Conservation (phyloP, 2,329 filamentous ascomycete genomes). For the Fonsecaea nubica region DNA sequence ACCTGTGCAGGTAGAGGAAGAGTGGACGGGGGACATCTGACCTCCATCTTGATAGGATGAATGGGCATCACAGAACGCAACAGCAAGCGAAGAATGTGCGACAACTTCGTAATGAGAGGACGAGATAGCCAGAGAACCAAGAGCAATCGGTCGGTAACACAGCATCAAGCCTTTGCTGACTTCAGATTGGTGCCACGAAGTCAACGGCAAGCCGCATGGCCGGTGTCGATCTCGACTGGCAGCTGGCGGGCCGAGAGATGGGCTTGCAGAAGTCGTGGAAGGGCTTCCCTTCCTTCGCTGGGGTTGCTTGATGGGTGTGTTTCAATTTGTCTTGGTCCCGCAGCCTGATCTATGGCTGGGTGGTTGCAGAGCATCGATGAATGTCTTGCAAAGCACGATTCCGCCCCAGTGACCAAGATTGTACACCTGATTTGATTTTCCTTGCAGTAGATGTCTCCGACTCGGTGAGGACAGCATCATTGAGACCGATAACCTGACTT, state of each 20-base stretch:
- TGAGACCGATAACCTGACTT: background rate
- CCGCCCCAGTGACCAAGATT: background rate
- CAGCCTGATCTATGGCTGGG: conserved; percentile 17
- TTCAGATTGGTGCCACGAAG: conserved; percentile 28
- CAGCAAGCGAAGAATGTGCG: conserved; percentile 20
- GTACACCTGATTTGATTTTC: background rate
- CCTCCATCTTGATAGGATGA: conserved; percentile 2
- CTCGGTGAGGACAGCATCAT: conserved; percentile 7
- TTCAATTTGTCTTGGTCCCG: conserved; percentile 16
- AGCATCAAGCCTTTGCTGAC: conserved; percentile 10
- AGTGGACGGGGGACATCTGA: background rate
- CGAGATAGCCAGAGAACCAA: conserved; percentile 15
- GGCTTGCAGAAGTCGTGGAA: conserved; percentile 22
- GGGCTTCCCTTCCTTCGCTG: conserved; percentile 9
- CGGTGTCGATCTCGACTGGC: conserved; percentile 24
- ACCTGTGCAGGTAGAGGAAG: background rate
- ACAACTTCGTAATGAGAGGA: conserved; percentile 2
- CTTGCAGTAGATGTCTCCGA: conserved; percentile 8
- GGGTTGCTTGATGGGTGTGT: conserved; percentile 18
- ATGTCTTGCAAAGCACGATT: background rate
- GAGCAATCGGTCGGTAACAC: conserved; percentile 27
- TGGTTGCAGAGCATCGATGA: conserved; percentile 9
- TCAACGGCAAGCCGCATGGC: conserved; percentile 19
- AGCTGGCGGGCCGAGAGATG: conserved; percentile 13
- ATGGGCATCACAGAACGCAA: conserved; percentile 16